Percentiles rank a stretch among this genome's conserved stretches.
phyloP scores from a whole-genome alignment of 345 rosid species.

The Sonneratia alba region DNA sequence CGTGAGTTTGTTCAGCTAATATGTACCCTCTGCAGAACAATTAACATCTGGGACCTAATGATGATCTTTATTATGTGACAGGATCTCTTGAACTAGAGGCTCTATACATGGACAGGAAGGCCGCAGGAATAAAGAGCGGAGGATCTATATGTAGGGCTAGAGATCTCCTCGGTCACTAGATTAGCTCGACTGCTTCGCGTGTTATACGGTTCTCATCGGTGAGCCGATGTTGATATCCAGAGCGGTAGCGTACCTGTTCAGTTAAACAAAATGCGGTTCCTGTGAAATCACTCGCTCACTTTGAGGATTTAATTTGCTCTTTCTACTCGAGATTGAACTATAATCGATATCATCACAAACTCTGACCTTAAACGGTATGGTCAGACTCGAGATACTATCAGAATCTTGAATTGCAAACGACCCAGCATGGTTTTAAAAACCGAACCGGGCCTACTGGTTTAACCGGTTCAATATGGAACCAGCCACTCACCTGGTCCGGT shows the following conservation, averaged over 20 bases:
- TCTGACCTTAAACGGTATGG: too few species aligned
- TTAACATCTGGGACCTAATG: not conserved
- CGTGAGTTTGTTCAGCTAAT: not conserved
- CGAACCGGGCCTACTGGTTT: too few species aligned
- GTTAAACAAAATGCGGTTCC: not conserved
- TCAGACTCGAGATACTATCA: too few species aligned
- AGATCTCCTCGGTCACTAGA: not conserved
- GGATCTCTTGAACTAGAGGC: not conserved
- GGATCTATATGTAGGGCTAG: not conserved
- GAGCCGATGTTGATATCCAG: not conserved
- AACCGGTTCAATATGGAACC: too few species aligned
- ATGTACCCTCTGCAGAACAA: not conserved
- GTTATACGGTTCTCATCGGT: not conserved
- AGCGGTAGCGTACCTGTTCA: not conserved
- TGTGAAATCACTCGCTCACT: not conserved
- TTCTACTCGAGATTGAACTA: not conserved
- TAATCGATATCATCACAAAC: too few species aligned
- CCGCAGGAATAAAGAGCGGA: not conserved
- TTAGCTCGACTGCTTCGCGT: not conserved
- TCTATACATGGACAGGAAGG: not conserved
- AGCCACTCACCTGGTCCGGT: too few species aligned
- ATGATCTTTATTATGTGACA: not conserved
- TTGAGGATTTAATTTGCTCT: too few species aligned
- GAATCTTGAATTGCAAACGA: too few species aligned
- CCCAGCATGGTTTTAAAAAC: too few species aligned